Percentiles rank a stretch among this genome's conserved stretches.
Evolutionary conservation across 345 rosid species (phyloP).

Genomic region (Jatropha curcas): DNA sequence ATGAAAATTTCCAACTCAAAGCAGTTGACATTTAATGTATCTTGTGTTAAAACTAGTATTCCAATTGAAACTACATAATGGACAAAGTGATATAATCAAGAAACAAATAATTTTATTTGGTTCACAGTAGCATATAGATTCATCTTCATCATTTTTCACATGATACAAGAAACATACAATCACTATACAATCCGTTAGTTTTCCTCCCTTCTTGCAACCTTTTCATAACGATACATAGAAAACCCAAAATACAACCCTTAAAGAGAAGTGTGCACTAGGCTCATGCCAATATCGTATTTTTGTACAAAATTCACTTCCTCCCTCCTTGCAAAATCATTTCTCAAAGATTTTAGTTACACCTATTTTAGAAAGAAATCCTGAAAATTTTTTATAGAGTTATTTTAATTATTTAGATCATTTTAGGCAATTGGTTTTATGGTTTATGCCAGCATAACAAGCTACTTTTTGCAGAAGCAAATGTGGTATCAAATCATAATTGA

Average conservation of each 20-base stretch:
- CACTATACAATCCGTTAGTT: background rate
- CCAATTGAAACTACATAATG: background rate
- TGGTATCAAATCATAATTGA: too few species aligned
- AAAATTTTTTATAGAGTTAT: too few species aligned
- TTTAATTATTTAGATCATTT: too few species aligned
- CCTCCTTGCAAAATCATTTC: background rate
- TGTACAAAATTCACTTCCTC: background rate
- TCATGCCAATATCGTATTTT: background rate
- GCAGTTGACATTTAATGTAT: background rate
- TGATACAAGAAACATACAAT: background rate
- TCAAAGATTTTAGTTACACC: too few species aligned
- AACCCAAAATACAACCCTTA: background rate
- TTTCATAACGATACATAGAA: background rate
- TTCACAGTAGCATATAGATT: background rate
- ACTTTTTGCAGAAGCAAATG: background rate
- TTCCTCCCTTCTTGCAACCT: background rate
- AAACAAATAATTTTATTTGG: background rate
- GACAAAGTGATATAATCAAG: background rate
- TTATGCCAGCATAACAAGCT: background rate
- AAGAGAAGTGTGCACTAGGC: background rate
- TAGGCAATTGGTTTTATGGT: background rate
- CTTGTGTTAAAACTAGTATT: background rate
- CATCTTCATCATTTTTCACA: background rate
- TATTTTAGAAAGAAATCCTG: too few species aligned
- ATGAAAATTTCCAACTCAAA: background rate